These are phyloP conservation scores for Phytophthora syringae DNA, from an alignment of 352 stramenopile genomes.

Conservation along the genomic window DNA sequence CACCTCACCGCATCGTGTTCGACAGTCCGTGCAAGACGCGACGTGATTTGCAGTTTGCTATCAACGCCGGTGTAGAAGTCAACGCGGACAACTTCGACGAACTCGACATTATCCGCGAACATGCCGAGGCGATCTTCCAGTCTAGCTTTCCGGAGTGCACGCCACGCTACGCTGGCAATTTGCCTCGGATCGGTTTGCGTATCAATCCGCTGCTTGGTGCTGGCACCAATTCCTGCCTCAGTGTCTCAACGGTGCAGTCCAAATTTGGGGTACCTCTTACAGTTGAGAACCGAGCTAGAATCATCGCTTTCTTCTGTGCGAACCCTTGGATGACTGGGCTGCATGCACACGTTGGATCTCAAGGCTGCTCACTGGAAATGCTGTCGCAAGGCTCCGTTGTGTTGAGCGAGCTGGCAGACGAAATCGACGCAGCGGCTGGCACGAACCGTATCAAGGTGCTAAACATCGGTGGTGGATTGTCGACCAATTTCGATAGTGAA, in stretches of 20 bases:
- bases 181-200: constrained; percentile 87
- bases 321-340: constrained; percentile 90
- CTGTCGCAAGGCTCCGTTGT: constrained; percentile 76
- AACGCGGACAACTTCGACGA: constrained; percentile 93
- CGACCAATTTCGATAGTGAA: constrained; percentile 89
- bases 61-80: constrained; percentile 85
- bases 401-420: constrained; percentile 84
- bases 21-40: constrained; percentile 94
- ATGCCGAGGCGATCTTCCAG: constrained; percentile 91
- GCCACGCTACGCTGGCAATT: constrained; percentile 57
- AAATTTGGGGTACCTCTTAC: constrained; percentile 93
- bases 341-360: constrained; percentile 90
- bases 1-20: constrained; percentile 88
- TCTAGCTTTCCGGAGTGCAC: constrained; percentile 74
- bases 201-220: constrained; percentile 92
- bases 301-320: constrained; percentile 77
- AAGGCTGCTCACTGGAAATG: constrained; percentile 87
- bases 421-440: constrained; percentile 71
- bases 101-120: constrained; percentile 83
- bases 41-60: constrained; percentile 85
- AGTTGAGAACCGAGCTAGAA: constrained; percentile 51
- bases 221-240: constrained; percentile 87
- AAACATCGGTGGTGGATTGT: constrained; percentile 93
- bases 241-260: constrained; percentile 88
- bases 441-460: constrained; percentile 83